Conservation (phyloP, 2,329 filamentous ascomycete genomes). For the Aspergillus spinulosporus region DNA sequence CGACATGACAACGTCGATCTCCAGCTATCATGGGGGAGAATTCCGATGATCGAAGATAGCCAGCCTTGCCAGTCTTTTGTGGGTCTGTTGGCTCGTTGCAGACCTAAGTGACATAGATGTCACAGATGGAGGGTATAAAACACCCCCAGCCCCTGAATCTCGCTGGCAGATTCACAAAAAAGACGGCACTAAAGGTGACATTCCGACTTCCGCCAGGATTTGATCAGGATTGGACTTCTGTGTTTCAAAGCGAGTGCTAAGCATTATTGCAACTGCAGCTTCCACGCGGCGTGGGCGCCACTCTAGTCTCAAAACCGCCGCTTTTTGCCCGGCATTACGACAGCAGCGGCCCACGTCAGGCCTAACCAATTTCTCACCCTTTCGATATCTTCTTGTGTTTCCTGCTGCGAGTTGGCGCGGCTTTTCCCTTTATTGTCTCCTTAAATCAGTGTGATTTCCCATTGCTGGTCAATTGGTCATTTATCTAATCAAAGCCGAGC, state of each 20-base stretch:
- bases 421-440: neutral
- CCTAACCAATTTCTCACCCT: neutral
- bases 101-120: conserved; percentile 12
- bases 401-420: conserved; percentile 2
- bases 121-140: conserved; percentile 11
- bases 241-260: neutral
- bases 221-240: neutral
- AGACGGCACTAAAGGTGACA: neutral
- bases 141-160: conserved; percentile 8
- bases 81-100: conserved; percentile 18
- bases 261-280: conserved; percentile 1
- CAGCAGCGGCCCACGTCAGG: conserved; percentile 1
- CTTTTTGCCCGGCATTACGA: conserved; percentile 3
- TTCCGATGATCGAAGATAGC: neutral
- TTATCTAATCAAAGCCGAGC: neutral
- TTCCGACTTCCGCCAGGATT: neutral
- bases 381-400: neutral
- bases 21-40: neutral
- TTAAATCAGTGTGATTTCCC: neutral
- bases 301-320: neutral
- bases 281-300: conserved; percentile 10
- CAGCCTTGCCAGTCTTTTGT: neutral
- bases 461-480: conserved; percentile 11
- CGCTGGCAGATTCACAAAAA: neutral
- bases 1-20: conserved; percentile 12